Evolutionary conservation across 2,329 filamentous ascomycete species (phyloP).

Genomic region (Ceratocystis colombiana): DNA sequence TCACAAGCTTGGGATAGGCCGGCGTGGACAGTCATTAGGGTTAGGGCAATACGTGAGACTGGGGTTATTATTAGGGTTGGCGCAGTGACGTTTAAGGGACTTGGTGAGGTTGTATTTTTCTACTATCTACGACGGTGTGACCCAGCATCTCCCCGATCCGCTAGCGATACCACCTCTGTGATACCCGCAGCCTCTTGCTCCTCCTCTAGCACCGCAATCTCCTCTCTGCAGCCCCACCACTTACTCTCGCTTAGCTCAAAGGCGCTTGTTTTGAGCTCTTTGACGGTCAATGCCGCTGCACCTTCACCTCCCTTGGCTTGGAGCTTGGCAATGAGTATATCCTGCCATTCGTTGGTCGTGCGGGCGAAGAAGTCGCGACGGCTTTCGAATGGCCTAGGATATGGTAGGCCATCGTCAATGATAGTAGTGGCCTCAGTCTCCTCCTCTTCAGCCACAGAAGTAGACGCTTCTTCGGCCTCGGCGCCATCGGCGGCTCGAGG

Average conservation of each 20-base stretch:
- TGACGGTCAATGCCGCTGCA: constrained; percentile 60
- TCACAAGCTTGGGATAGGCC: neutral
- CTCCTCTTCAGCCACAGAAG: constrained; percentile 37
- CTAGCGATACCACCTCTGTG: constrained; percentile 81
- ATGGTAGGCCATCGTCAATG: constrained; percentile 61
- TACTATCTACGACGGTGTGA: constrained; percentile 27
- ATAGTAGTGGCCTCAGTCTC: constrained; percentile 44
- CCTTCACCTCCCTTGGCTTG: constrained; percentile 53
- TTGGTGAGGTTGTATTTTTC: neutral
- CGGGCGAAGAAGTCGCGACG: constrained; percentile 85
- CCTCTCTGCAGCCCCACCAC: constrained; percentile 97
- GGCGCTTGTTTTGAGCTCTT: constrained; percentile 85
- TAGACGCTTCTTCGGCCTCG: constrained; percentile 34
- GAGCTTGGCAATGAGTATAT: constrained; percentile 65
- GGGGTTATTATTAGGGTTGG: neutral
- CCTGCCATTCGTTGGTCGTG: constrained; percentile 84
- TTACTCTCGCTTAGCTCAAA: constrained; percentile 90
- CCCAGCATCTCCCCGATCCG: constrained; percentile 55
- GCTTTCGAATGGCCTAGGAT: constrained; percentile 75
- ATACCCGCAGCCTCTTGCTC: constrained; percentile 94
- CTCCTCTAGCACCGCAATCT: constrained; percentile 82
- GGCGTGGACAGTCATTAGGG: neutral
- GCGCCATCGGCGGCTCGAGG: constrained; percentile 37
- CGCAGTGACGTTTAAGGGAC: no score
- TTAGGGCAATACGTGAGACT: neutral